A percentile compares a stretch with the other conserved stretches of the same genome.
These are phyloP conservation scores for Colletotrichum sp. DNA, from an alignment of 2,329 filamentous ascomycete species.

Conservation along the genomic window DNA sequence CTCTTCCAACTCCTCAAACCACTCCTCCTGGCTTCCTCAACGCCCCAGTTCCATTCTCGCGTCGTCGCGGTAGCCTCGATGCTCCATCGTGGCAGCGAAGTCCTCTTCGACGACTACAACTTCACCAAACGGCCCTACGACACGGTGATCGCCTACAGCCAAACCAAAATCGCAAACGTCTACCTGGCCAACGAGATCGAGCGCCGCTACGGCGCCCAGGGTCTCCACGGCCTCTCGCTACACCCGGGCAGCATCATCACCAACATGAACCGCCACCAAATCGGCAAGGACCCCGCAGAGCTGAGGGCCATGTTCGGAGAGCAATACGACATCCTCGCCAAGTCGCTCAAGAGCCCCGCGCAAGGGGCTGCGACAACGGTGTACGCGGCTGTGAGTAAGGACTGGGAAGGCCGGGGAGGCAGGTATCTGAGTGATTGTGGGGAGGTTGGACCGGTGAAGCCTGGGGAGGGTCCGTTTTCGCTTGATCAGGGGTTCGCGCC, in stretches of 20 bases:
- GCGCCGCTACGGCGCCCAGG: conserved; percentile 29
- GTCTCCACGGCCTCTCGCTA: conserved; percentile 33
- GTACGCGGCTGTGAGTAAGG: conserved; percentile 44
- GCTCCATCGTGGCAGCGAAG: conserved; percentile 41
- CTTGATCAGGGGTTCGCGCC: conserved; percentile 21
- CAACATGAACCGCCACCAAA: not conserved
- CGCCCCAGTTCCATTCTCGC: conserved; percentile 45
- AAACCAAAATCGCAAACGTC: conserved; percentile 56
- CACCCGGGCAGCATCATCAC: conserved; percentile 11
- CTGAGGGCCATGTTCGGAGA: not conserved
- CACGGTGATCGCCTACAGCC: conserved; percentile 45
- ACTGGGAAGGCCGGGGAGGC: conserved; percentile 50
- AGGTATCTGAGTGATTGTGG: conserved; percentile 47
- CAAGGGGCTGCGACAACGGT: conserved; percentile 55
- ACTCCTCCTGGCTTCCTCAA: conserved; percentile 42
- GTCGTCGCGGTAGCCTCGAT: conserved; percentile 50
- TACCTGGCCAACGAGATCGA: conserved; percentile 57
- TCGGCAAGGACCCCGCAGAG: not conserved
- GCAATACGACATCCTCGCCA: not conserved
- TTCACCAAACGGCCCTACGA: conserved; percentile 28
- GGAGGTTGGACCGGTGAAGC: not conserved
- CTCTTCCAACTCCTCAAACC: conserved; percentile 55
- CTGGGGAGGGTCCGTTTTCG: not conserved
- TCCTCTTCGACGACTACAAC: conserved; percentile 36
- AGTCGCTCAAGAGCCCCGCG: conserved; percentile 23